Percentiles rank a stretch among this genome's conserved stretches.
phyloP scores from a whole-genome alignment of 495 filamentous ascomycete genomes.

The Apiosordaria backusii region DNA sequence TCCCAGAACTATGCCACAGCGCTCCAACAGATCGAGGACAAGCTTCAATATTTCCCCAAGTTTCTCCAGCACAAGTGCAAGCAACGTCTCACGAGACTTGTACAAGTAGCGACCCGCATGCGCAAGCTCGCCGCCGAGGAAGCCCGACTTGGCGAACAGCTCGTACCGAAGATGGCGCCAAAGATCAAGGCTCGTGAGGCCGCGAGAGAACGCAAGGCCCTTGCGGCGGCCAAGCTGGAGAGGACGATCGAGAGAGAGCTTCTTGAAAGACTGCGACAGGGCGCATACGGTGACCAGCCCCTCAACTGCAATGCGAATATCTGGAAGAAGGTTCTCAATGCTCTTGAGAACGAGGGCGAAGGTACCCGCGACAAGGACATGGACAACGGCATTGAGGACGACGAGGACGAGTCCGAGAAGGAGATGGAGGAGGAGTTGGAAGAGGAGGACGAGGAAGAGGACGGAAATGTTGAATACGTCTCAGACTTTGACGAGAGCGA shows the following conservation, averaged over 20 bases:
- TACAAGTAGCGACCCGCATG: constrained; percentile 88
- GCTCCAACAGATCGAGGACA: constrained; percentile 76
- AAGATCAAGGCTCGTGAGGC: constrained; percentile 88
- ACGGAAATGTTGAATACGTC: constrained; percentile 84
- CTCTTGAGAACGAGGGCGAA: constrained; percentile 81
- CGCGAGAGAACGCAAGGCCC: constrained; percentile 88
- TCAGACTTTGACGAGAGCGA: constrained; percentile 54
- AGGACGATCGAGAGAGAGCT: constrained; percentile 93
- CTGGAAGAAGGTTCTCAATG: constrained; percentile 95
- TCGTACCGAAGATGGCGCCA: constrained; percentile 87
- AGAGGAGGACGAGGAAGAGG: constrained; percentile 61
- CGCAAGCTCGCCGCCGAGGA: constrained; percentile 81
- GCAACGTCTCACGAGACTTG: constrained; percentile 89
- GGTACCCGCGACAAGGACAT: constrained; percentile 81
- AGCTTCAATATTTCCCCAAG: constrained; percentile 93
- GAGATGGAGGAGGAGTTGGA: constrained; percentile 66
- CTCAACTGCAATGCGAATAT: constrained; percentile 90
- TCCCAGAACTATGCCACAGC: constrained; percentile 88
- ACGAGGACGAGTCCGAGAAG: constrained; percentile 65
- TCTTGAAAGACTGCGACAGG: constrained; percentile 84
- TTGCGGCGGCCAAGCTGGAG: constrained; percentile 93
- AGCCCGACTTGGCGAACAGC: constrained; percentile 79
- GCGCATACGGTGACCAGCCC: constrained; percentile 91
- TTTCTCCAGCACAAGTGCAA: constrained; percentile 96
- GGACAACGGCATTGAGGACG: constrained; percentile 80